Conservation (phyloP, 176 grass and related monocot genomes). For the Oryza meridionalis region DNA sequence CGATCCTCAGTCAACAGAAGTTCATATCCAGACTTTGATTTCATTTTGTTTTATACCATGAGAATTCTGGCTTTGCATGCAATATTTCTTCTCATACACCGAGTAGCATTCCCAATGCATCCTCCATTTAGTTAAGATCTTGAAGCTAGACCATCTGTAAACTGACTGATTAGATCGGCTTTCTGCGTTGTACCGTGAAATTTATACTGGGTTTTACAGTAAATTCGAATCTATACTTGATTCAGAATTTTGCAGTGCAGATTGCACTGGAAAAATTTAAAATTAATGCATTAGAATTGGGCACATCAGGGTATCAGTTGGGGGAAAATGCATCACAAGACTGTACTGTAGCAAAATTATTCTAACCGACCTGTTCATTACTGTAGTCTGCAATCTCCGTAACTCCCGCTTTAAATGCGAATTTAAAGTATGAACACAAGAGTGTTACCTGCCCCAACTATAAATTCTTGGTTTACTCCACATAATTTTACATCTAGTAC, state of each 20-base stretch:
- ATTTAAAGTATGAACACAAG: constrained; percentile 20
- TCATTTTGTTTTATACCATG: not conserved
- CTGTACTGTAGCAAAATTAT: not conserved
- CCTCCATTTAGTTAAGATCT: constrained; percentile 22
- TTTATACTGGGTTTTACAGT: not conserved
- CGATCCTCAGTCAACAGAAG: not conserved
- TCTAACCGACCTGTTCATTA: not conserved
- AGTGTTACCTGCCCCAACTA: not conserved
- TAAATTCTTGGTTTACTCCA: constrained; percentile 9
- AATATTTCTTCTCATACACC: not conserved
- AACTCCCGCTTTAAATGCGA: constrained; percentile 28
- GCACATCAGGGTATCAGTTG: not conserved
- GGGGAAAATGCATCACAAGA: not conserved
- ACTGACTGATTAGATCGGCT: not conserved
- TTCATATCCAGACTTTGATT: not conserved
- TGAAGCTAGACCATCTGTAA: constrained; percentile 9
- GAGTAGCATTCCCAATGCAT: not conserved
- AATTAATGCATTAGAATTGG: not conserved
- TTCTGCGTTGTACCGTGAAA: not conserved
- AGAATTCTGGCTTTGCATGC: not conserved
- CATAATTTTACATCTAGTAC: constrained; percentile 26
- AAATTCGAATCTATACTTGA: constrained; percentile 18
- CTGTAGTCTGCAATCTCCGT: not conserved
- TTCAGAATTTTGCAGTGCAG: not conserved
- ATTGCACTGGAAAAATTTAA: not conserved